A percentile compares a stretch with the other conserved stretches of the same genome.
These are phyloP conservation scores for Dictyostelium firmibasis DNA, from an alignment of 78 protist genomes.

Conservation along the genomic window DNA sequence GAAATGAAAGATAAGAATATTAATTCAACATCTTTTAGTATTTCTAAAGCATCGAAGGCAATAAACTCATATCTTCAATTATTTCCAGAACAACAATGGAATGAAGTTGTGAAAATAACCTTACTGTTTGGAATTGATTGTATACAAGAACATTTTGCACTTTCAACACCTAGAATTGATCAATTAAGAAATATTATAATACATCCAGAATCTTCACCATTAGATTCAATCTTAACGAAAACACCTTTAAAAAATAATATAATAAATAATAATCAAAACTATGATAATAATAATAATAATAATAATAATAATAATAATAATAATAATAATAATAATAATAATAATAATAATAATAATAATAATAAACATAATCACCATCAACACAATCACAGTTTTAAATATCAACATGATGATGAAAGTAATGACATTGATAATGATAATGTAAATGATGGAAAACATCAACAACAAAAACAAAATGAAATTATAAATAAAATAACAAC, in stretches of 20 bases:
- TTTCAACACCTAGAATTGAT: neutral
- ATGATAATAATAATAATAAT: no score
- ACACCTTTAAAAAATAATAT: neutral
- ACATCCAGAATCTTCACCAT: neutral
- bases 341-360: no score
- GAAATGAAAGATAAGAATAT: neutral
- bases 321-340: no score
- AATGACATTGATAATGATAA: neutral
- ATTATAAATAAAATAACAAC: neutral
- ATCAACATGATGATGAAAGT: neutral
- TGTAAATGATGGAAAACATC: neutral
- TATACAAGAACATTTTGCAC: constrained; percentile 1
- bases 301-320: no score
- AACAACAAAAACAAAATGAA: neutral
- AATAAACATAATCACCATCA: neutral
- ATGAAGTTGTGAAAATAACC: neutral
- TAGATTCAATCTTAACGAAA: neutral
- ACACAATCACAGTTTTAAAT: neutral
- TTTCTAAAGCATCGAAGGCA: neutral
- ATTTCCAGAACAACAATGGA: neutral
- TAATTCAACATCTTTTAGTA: neutral
- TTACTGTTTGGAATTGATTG: neutral
- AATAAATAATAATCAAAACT: neutral
- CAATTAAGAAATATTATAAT: neutral
- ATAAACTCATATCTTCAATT: neutral